Percentiles rank a stretch among this genome's conserved stretches.
Conservation (phyloP, 2,329 filamentous ascomycete genomes). For the Fonsecaea erecta region DNA sequence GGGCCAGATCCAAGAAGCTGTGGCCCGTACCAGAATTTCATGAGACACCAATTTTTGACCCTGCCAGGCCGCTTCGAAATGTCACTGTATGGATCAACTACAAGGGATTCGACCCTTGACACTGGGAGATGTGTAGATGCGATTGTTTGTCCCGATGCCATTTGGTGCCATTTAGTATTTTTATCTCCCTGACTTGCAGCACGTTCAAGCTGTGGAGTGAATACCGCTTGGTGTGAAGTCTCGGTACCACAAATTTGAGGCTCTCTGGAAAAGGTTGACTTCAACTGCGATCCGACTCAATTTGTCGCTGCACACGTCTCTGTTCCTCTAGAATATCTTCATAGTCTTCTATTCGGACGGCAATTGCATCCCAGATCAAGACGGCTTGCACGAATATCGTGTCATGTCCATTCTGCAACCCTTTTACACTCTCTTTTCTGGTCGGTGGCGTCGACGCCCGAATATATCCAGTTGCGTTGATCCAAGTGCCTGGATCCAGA, state of each 20-base stretch:
- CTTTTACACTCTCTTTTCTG: constrained; percentile 39
- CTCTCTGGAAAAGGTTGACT: background rate
- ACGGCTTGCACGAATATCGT: constrained; percentile 69
- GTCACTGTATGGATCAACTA: background rate
- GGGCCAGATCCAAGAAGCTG: background rate
- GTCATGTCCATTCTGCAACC: constrained; percentile 40
- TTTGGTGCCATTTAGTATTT: background rate
- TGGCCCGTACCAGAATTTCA: constrained; percentile 11
- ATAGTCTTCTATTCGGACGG: constrained; percentile 73
- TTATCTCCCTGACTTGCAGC: background rate
- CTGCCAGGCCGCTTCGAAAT: constrained; percentile 14
- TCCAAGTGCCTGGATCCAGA: constrained; percentile 73
- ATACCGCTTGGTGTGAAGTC: background rate
- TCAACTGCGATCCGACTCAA: constrained; percentile 12
- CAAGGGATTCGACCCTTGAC: background rate
- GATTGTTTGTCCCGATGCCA: background rate
- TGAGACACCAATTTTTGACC: background rate
- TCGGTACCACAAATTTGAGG: background rate
- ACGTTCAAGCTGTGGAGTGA: background rate
- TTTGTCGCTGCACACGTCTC: constrained; percentile 20
- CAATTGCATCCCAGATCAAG: constrained; percentile 76
- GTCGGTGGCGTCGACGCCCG: constrained; percentile 5
- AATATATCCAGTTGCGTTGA: constrained; percentile 86
- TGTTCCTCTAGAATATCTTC: constrained; percentile 60
- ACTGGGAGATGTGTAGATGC: background rate